Conservation (phyloP, 2,329 filamentous ascomycete species). For the Pestalotiopsis sp. region DNA sequence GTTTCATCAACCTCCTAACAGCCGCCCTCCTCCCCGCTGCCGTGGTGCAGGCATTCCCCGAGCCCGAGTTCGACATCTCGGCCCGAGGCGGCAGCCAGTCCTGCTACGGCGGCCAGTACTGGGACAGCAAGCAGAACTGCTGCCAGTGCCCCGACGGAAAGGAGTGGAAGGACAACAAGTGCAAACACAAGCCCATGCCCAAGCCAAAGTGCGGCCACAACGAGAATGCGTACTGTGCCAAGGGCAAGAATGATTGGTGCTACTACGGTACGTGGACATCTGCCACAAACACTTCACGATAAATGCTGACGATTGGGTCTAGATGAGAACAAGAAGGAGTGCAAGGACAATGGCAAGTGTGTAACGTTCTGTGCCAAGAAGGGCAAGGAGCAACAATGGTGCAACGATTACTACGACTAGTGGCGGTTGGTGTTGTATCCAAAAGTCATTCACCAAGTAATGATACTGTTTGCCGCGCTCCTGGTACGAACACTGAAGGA, state of each 20-base stretch:
- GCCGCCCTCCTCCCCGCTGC: not conserved
- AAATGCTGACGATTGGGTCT: not conserved
- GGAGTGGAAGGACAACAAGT: constrained; percentile 5
- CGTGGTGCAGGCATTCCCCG: not conserved
- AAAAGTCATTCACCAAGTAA: too few species aligned
- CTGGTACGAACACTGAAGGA: too few species aligned
- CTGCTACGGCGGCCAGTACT: not conserved
- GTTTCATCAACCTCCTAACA: not conserved
- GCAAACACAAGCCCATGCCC: not conserved
- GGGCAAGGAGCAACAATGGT: not conserved
- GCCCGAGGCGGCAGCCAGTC: not conserved
- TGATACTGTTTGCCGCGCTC: too few species aligned
- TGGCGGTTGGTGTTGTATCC: too few species aligned
- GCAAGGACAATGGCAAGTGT: not conserved
- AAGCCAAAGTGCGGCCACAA: not conserved
- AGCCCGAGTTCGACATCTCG: not conserved
- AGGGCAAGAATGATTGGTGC: not conserved
- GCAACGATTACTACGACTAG: not conserved
- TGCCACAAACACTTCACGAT: too few species aligned
- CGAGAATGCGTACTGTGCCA: constrained; percentile 6
- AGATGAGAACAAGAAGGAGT: constrained; percentile 2
- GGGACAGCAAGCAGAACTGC: not conserved
- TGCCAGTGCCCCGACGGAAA: constrained; percentile 10
- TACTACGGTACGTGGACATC: not conserved
- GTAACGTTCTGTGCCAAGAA: not conserved